phyloP scores from a whole-genome alignment of 768 basidiomycete species.

The Rhodocollybia butyracea region DNA sequence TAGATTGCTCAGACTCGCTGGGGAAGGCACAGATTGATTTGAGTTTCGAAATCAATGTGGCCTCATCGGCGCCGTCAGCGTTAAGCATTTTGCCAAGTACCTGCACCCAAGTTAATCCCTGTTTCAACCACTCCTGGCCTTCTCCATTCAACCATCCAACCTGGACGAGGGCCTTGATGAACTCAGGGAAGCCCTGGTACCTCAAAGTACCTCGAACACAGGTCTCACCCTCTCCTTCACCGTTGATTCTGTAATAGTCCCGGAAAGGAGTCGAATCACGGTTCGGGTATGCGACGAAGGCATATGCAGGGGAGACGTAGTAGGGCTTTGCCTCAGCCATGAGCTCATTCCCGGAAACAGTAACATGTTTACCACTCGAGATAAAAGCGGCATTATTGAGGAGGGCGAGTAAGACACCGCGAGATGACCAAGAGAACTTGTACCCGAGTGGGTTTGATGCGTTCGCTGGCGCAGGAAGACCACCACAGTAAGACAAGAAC shows the following conservation, averaged over 20 bases:
- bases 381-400: constrained; percentile 87
- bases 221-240: constrained; percentile 72
- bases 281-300: constrained; percentile 97
- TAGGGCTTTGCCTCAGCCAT: constrained; percentile 92
- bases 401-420: constrained; percentile 92
- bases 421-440: constrained; percentile 99
- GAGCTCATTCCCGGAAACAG: constrained; percentile 75
- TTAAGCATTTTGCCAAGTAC: constrained; percentile 74
- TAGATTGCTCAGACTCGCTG: constrained; percentile 58
- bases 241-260: constrained; percentile 85
- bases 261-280: constrained; percentile 89
- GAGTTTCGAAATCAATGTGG: constrained; percentile 71
- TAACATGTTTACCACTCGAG: constrained; percentile 57
- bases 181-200: constrained; percentile 96
- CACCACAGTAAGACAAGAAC: constrained; percentile 95
- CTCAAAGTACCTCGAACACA: constrained; percentile 90
- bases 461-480: constrained; percentile 89
- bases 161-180: constrained; percentile 83
- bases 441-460: constrained; percentile 95
- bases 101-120: constrained; percentile 78
- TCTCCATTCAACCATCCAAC: constrained; percentile 82
- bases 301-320: constrained; percentile 93
- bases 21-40: constrained; percentile 74
- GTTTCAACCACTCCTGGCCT: constrained; percentile 74
- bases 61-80: constrained; percentile 68